A percentile compares a stretch with the other conserved stretches of the same genome.
Evolutionary conservation across 768 basidiomycete species (phyloP).

Genomic region (Suillus subaureus): DNA sequence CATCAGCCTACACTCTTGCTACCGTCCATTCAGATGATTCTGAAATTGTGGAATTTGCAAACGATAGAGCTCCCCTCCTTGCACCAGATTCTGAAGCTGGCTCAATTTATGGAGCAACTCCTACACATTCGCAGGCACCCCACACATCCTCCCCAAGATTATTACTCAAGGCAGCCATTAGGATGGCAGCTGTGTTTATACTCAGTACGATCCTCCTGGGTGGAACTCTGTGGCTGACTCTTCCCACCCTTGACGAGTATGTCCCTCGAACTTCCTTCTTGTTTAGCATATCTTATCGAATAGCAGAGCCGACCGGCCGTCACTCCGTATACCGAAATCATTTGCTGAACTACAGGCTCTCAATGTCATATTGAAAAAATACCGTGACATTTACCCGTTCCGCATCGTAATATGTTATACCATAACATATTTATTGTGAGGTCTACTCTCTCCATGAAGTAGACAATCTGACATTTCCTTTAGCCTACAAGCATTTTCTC

Average conservation of each 20-base stretch:
- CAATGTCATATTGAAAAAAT: conserved; percentile 87
- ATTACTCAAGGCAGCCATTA: conserved; percentile 79
- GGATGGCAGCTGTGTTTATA: conserved; percentile 80
- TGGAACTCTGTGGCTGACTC: conserved; percentile 75
- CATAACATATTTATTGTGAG: conserved; percentile 90
- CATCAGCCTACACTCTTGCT: conserved; percentile 64
- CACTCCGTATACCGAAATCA: conserved; percentile 83
- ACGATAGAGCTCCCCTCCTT: conserved; percentile 45
- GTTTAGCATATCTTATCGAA: conserved; percentile 12
- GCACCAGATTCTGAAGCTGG: conserved; percentile 41
- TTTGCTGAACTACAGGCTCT: conserved; percentile 86
- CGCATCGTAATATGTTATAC: conserved; percentile 88
- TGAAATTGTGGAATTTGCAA: conserved; percentile 25
- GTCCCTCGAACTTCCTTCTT: conserved; percentile 32
- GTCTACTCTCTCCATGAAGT: conserved; percentile 20
- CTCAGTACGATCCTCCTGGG: conserved; percentile 71
- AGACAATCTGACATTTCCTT: conserved; percentile 14
- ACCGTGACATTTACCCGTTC: conserved; percentile 84
- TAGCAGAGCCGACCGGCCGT: conserved; percentile 71
- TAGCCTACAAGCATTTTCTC: conserved; percentile 94
- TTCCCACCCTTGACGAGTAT: conserved; percentile 79
- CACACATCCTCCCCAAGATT: conserved; percentile 52
- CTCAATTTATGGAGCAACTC: conserved; percentile 51
- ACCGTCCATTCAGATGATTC: conserved; percentile 47
- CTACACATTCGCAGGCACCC: conserved; percentile 27